Evolutionary conservation across 1,284 basidiomycete genomes (phyloP).

Genomic region (Cryptococcus hybrid): DNA sequence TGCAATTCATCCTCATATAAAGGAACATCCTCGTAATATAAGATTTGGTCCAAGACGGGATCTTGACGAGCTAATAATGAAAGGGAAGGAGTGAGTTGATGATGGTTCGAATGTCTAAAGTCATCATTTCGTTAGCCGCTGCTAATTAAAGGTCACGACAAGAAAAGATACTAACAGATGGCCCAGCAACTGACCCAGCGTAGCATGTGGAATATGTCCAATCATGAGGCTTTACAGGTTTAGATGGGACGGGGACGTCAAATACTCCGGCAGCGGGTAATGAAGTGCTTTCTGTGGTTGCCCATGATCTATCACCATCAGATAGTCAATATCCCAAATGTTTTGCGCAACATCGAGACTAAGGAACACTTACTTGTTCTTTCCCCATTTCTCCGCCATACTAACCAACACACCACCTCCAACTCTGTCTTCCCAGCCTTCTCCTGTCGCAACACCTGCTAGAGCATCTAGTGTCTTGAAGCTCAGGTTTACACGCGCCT

Average conservation of each 20-base stretch:
- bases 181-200: constrained; percentile 58
- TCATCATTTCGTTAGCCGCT: not conserved
- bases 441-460: constrained; percentile 69
- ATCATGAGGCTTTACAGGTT: constrained; percentile 83
- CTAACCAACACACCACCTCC: constrained; percentile 91
- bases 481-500: constrained; percentile 63
- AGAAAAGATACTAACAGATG: constrained; percentile 17
- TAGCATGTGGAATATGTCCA: constrained; percentile 98
- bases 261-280: constrained; percentile 43
- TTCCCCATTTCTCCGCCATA: constrained; percentile 91
- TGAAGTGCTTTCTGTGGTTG: constrained; percentile 9
- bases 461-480: constrained; percentile 74
- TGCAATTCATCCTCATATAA: constrained; percentile 93
- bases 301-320: not conserved
- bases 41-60: constrained; percentile 62
- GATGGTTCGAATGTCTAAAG: constrained; percentile 55
- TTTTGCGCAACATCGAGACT: not conserved
- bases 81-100: constrained; percentile 62
- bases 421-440: constrained; percentile 62
- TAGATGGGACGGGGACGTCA: constrained; percentile 67
- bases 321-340: not conserved
- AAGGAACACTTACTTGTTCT: constrained; percentile 63
- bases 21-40: constrained; percentile 91
- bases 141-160: not conserved
- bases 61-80: constrained; percentile 81